phyloP scores from a whole-genome alignment of 768 basidiomycete species.

The Hericium rajendrae region DNA sequence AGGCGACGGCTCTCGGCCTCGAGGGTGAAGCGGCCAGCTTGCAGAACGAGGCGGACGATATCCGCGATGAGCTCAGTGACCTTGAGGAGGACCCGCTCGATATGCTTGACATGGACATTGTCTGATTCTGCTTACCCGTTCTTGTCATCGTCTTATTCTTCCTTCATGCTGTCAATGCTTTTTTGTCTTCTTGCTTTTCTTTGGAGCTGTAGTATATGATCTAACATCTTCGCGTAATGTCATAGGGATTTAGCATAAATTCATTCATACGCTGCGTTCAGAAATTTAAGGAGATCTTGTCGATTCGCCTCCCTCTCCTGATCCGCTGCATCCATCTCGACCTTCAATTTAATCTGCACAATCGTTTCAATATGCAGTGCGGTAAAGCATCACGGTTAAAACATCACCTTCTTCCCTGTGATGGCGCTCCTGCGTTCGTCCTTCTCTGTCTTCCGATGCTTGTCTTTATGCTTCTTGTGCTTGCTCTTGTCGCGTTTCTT shows the following conservation, averaged over 20 bases:
- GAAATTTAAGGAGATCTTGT: conserved; percentile 40
- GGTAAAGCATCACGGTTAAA: neutral
- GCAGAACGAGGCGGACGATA: neutral
- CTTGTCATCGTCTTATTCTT: neutral
- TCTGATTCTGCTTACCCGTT: neutral
- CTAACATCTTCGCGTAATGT: neutral
- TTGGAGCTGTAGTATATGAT: no score
- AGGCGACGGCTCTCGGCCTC: no score
- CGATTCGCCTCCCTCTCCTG: conserved; percentile 49
- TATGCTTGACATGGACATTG: neutral
- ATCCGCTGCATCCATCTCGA: conserved; percentile 49
- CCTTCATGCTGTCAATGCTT: no score
- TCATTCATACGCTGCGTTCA: conserved; percentile 38
- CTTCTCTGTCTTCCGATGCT: conserved; percentile 23
- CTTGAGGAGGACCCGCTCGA: neutral
- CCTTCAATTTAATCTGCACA: conserved; percentile 49
- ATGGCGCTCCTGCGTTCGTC: conserved; percentile 45
- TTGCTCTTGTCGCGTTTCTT: conserved; percentile 23
- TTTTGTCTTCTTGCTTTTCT: no score
- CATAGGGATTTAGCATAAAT: neutral
- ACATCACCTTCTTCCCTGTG: conserved; percentile 50
- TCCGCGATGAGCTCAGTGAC: neutral
- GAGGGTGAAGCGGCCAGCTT: neutral
- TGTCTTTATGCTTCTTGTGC: conserved; percentile 24
- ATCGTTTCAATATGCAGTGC: neutral